Evolutionary conservation across 495 filamentous ascomycete genomes (phyloP).

Genomic region (Aspergillus saccharolyticus): DNA sequence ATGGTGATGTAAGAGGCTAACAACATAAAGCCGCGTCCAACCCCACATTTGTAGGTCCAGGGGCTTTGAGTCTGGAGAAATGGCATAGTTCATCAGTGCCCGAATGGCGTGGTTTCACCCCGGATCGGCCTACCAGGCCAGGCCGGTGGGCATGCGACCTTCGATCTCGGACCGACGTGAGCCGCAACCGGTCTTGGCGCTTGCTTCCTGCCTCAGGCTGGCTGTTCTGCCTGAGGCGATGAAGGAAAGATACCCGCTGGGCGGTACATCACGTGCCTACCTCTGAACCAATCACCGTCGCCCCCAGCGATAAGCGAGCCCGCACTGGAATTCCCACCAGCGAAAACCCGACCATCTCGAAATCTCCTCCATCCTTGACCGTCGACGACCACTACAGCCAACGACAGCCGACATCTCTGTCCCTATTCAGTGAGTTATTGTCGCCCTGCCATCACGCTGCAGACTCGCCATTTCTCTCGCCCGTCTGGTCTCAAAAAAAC

Average conservation of each 20-base stretch:
- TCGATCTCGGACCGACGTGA: background rate
- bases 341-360: slow-evolving; percentile 27
- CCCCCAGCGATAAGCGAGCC: slow-evolving; percentile 37
- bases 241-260: background rate
- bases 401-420: slow-evolving; percentile 38
- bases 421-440: slow-evolving; percentile 36
- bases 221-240: background rate
- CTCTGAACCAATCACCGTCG: slow-evolving; percentile 24
- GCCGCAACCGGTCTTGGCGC: background rate
- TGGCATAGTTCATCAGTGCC: too few relatives aligned
- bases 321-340: slow-evolving; percentile 39
- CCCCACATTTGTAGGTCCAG: background rate
- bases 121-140: too few relatives aligned
- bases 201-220: too few relatives aligned
- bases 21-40: background rate
- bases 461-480: background rate
- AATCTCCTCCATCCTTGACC: slow-evolving; percentile 26
- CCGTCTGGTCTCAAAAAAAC: background rate
- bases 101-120: too few relatives aligned
- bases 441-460: background rate
- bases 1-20: too few relatives aligned
- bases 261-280: background rate
- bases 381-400: slow-evolving; percentile 39
- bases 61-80: too few relatives aligned
- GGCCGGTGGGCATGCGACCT: background rate